Evolutionary conservation across 495 filamentous ascomycete genomes (phyloP).

Genomic region (Penicillium canariense): DNA sequence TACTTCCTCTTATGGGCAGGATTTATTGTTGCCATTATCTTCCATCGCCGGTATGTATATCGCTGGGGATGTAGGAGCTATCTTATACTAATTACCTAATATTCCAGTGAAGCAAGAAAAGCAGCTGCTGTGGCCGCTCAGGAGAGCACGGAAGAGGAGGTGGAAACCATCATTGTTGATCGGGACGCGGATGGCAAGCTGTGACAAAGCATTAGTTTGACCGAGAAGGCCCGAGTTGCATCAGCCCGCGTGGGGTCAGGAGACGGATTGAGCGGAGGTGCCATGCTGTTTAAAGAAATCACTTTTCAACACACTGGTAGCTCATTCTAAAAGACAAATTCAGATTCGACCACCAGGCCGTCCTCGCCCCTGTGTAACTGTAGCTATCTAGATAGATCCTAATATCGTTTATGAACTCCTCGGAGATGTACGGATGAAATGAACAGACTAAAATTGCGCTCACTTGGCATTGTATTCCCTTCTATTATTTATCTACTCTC

Average conservation of each 20-base stretch:
- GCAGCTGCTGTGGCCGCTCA: not conserved
- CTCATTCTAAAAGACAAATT: not conserved
- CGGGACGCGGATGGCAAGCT: not conserved
- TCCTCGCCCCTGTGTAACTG: not conserved
- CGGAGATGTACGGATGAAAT: too few species aligned
- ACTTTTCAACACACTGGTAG: not conserved
- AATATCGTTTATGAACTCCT: too few species aligned
- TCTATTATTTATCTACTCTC: not conserved
- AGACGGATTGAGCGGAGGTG: not conserved
- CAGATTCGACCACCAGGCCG: not conserved
- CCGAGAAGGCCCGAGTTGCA: not conserved
- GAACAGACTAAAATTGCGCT: too few species aligned
- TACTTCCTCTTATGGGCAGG: conserved; percentile 42
- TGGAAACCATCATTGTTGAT: conserved; percentile 12
- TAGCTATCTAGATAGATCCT: too few species aligned
- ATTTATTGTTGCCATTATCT: conserved; percentile 35
- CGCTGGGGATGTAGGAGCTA: not conserved
- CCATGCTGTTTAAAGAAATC: not conserved
- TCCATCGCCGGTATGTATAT: conserved; percentile 33
- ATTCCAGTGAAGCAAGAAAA: conserved; percentile 15
- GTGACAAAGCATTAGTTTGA: not conserved
- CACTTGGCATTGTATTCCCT: too few species aligned
- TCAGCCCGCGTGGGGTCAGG: too few species aligned
- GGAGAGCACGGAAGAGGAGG: conserved; percentile 17
- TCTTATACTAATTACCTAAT: not conserved